These are phyloP conservation scores for Gastrolobium villosum DNA, from an alignment of 306 rosid species.

Conservation along the genomic window DNA sequence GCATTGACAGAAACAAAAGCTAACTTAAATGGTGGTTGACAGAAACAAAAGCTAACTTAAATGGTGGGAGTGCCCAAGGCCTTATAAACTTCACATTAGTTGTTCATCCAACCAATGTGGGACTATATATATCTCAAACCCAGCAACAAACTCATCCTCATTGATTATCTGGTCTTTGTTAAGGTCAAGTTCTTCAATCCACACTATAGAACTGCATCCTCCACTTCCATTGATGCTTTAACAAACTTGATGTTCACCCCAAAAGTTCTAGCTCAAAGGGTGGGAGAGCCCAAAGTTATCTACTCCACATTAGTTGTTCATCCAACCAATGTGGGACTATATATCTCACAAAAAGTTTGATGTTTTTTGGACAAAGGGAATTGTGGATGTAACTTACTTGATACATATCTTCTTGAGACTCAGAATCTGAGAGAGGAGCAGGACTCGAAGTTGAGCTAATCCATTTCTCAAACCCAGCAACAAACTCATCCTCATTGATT, in stretches of 20 bases:
- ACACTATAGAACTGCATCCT: constrained; percentile 49
- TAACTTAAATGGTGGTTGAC: no score
- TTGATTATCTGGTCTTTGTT: constrained; percentile 41
- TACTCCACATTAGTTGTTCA: no score
- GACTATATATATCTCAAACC: constrained; percentile 45
- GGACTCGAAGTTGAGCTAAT: constrained; percentile 35
- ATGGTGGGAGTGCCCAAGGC: no score
- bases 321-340: no score
- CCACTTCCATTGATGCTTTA: constrained; percentile 46
- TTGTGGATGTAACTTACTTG: constrained; percentile 32
- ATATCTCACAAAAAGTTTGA: neutral
- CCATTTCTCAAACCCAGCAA: constrained; percentile 47
- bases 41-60: no score
- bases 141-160: constrained; percentile 52
- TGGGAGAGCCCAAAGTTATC: no score
- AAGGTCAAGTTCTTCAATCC: constrained; percentile 53
- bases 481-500: constrained; percentile 51
- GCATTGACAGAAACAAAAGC: neutral
- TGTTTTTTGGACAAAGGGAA: neutral
- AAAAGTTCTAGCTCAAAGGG: no score
- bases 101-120: no score
- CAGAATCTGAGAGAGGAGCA: constrained; percentile 18
- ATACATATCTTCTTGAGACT: constrained; percentile 36
- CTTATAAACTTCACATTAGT: no score
- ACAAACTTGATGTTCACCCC: constrained; percentile 44